Evolutionary conservation across 2,329 filamentous ascomycete genomes (phyloP).

Genomic region (Colletotrichum spaethianum): DNA sequence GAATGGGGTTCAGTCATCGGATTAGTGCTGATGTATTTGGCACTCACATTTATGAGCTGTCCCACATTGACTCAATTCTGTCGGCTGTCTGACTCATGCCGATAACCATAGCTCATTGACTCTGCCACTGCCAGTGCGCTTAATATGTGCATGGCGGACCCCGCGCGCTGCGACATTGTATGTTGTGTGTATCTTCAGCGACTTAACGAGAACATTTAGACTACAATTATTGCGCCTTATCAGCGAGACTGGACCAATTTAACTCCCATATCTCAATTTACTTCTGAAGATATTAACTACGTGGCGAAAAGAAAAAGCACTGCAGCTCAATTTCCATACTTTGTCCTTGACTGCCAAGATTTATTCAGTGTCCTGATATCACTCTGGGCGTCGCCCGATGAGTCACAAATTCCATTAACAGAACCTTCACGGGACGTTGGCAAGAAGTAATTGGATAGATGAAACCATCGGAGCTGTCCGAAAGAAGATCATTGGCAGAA

Average conservation of each 20-base stretch:
- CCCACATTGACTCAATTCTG: neutral
- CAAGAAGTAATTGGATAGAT: neutral
- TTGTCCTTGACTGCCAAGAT: neutral
- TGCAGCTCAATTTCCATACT: neutral
- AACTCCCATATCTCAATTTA: neutral
- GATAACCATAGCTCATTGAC: neutral
- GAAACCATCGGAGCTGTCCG: neutral
- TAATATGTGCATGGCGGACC: neutral
- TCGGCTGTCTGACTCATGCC: neutral
- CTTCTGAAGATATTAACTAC: too few species aligned
- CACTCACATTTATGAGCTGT: slow-evolving; percentile 13
- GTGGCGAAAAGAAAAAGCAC: too few species aligned
- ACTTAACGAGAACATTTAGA: too few species aligned
- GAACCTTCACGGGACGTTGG: too few species aligned
- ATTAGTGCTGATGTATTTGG: slow-evolving; percentile 14
- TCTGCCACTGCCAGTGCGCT: too few species aligned
- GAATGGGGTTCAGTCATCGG: neutral
- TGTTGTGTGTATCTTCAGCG: neutral
- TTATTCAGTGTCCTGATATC: neutral
- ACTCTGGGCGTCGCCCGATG: neutral
- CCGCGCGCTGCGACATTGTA: neutral
- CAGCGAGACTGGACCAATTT: neutral
- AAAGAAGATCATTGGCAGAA: rapidly evolving
- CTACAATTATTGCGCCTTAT: neutral
- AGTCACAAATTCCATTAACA: too few species aligned